Percentiles rank a stretch among this genome's conserved stretches.
Evolutionary conservation across 2,329 filamentous ascomycete genomes (phyloP).

Genomic region (Rutstroemia sp.): DNA sequence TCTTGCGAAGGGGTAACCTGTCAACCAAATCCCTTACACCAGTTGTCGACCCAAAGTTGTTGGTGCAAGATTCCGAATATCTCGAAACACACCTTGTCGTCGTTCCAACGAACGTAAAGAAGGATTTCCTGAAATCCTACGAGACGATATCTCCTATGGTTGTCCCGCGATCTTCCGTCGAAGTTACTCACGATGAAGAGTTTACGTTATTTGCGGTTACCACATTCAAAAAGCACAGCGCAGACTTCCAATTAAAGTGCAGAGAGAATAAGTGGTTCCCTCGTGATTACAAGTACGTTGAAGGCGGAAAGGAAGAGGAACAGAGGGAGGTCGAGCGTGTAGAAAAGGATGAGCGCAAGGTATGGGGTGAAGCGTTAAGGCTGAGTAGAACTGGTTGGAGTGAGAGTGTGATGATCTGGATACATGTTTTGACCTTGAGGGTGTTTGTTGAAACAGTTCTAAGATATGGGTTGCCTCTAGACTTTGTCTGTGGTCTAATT

Average conservation of each 20-base stretch:
- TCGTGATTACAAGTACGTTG: conserved; percentile 86
- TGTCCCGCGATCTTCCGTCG: conserved; percentile 75
- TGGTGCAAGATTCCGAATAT: conserved; percentile 90
- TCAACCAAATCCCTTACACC: conserved; percentile 89
- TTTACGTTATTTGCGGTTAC: conserved; percentile 84
- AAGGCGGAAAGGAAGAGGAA: conserved; percentile 85
- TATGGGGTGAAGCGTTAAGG: conserved; percentile 86
- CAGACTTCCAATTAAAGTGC: conserved; percentile 86
- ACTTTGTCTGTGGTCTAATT: conserved; percentile 78
- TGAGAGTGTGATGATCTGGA: conserved; percentile 92
- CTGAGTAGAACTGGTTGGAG: conserved; percentile 89
- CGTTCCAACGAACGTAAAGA: conserved; percentile 70
- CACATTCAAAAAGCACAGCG: conserved; percentile 83
- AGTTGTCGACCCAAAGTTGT: conserved; percentile 70
- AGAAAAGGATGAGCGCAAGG: conserved; percentile 76
- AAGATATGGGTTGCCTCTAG: conserved; percentile 83
- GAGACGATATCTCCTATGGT: conserved; percentile 88
- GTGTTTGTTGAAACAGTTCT: conserved; percentile 99
- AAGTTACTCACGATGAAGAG: conserved; percentile 81
- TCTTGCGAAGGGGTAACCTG: conserved; percentile 66
- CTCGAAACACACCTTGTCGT: conserved; percentile 92
- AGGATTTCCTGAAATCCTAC: conserved; percentile 85
- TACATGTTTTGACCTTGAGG: conserved; percentile 81
- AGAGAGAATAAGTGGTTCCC: conserved; percentile 93
- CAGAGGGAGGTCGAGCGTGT: conserved; percentile 77